phyloP scores from a whole-genome alignment of 495 filamentous ascomycete genomes.

The Ramalina peruviana region DNA sequence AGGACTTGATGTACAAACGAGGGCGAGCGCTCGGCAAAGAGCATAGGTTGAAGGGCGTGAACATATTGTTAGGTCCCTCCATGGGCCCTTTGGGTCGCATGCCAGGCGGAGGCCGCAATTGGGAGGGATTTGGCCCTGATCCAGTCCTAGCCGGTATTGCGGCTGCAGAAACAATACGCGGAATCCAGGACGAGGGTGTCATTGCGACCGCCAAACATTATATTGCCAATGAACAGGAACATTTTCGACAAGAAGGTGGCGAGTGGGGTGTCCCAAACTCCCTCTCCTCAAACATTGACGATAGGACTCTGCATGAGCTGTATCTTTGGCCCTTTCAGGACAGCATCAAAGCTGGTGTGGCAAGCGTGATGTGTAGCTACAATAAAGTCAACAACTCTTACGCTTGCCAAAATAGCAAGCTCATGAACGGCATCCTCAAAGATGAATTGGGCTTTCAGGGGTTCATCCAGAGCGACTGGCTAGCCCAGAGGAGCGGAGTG shows the following conservation, averaged over 20 bases:
- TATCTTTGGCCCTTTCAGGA: conserved; percentile 90
- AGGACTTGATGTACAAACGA: conserved; percentile 58
- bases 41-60: conserved; percentile 54
- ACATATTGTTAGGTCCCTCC: conserved; percentile 61
- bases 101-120: conserved; percentile 79
- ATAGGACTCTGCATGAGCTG: conserved; percentile 67
- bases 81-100: conserved; percentile 70
- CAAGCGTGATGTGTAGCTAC: conserved; percentile 76
- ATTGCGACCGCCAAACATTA: conserved; percentile 80
- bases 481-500: conserved; percentile 75
- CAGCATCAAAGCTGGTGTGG: conserved; percentile 74
- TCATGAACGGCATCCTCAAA: conserved; percentile 85
- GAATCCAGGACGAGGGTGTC: conserved; percentile 68
- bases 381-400: conserved; percentile 87
- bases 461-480: conserved; percentile 88
- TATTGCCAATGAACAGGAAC: conserved; percentile 77
- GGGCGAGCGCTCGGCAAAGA: conserved; percentile 57
- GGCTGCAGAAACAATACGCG: conserved; percentile 52
- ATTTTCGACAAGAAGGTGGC: conserved; percentile 60
- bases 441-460: conserved; percentile 93
- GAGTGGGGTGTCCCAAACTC: conserved; percentile 59
- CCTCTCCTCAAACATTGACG: conserved; percentile 69
- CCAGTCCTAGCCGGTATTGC: conserved; percentile 60
- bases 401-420: conserved; percentile 81
- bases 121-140: conserved; percentile 77